Evolutionary conservation across 768 basidiomycete genomes (phyloP).

Genomic region (Pulveroboletus sp.): DNA sequence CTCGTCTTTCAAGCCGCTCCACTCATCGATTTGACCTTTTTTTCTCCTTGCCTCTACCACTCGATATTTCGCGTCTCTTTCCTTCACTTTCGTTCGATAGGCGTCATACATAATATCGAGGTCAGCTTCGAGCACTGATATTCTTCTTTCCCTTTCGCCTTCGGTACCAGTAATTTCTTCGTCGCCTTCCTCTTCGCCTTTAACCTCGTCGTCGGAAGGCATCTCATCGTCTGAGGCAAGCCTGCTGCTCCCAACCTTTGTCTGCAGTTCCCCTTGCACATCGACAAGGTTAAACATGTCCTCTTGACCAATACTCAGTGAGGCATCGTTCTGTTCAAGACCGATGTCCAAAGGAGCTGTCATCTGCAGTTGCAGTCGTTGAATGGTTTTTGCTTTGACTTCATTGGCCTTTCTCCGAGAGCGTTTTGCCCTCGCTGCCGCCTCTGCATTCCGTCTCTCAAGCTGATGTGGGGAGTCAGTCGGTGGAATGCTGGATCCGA

Average conservation of each 20-base stretch:
- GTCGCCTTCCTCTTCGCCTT: constrained; percentile 24
- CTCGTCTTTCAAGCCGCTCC: constrained; percentile 65
- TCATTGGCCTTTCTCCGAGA: constrained; percentile 86
- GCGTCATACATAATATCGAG: constrained; percentile 85
- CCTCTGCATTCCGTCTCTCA: constrained; percentile 76
- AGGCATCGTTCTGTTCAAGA: constrained; percentile 72
- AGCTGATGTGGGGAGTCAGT: constrained; percentile 46
- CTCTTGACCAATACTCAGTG: constrained; percentile 69
- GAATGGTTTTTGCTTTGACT: constrained; percentile 78
- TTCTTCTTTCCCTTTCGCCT: constrained; percentile 63
- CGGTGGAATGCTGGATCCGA: neutral
- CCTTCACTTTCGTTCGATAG: constrained; percentile 74
- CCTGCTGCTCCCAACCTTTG: constrained; percentile 37
- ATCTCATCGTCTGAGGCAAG: constrained; percentile 41
- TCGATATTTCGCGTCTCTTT: constrained; percentile 83
- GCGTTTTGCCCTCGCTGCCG: constrained; percentile 65
- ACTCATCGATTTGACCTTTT: constrained; percentile 73
- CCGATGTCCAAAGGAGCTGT: constrained; percentile 96
- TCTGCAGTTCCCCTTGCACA: constrained; percentile 45
- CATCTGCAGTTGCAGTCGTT: constrained; percentile 96
- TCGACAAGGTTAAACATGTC: constrained; percentile 84
- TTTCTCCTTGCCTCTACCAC: constrained; percentile 72
- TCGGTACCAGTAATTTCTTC: constrained; percentile 53
- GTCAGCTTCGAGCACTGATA: constrained; percentile 70
- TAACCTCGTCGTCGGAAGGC: constrained; percentile 38